Percentiles rank a stretch among this genome's conserved stretches.
phyloP scores from a whole-genome alignment of 345 rosid genomes.

The Salix dunnii region DNA sequence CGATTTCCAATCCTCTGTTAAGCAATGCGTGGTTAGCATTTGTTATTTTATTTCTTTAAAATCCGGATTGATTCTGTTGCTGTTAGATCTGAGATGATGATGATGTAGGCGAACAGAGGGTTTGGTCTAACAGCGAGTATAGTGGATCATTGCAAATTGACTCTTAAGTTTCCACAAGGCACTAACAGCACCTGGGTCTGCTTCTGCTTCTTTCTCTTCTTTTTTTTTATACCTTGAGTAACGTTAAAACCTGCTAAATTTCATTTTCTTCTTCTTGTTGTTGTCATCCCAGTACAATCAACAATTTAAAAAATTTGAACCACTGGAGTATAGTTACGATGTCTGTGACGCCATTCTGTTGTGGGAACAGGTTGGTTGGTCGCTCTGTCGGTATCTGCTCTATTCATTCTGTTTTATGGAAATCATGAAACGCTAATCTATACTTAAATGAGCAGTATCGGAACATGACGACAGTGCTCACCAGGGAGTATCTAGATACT shows the following conservation, averaged over 20 bases:
- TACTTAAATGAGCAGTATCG: slow-evolving; percentile 63
- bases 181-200: slow-evolving; percentile 95
- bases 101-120: slow-evolving; percentile 68
- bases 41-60: neutral
- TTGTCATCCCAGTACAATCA: slow-evolving; percentile 62
- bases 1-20: slow-evolving; percentile 62
- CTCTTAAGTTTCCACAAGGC: slow-evolving; percentile 85
- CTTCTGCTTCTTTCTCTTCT: slow-evolving; percentile 13
- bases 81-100: neutral
- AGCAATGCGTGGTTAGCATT: slow-evolving; percentile 81
- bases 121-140: slow-evolving; percentile 76
- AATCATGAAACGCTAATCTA: slow-evolving; percentile 9
- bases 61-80: neutral
- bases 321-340: slow-evolving; percentile 85
- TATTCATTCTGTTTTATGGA: neutral
- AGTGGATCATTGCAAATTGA: slow-evolving; percentile 71
- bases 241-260: neutral
- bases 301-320: slow-evolving; percentile 80
- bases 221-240: neutral
- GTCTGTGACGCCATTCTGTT: slow-evolving; percentile 78
- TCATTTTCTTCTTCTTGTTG: neutral
- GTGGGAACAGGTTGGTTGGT: slow-evolving; percentile 87
- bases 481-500: slow-evolving; percentile 87
- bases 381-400: too few relatives aligned
- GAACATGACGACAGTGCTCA: slow-evolving; percentile 92